phyloP scores from a whole-genome alignment of 2,329 filamentous ascomycete species.

The Sporothrix euskadiensis region DNA sequence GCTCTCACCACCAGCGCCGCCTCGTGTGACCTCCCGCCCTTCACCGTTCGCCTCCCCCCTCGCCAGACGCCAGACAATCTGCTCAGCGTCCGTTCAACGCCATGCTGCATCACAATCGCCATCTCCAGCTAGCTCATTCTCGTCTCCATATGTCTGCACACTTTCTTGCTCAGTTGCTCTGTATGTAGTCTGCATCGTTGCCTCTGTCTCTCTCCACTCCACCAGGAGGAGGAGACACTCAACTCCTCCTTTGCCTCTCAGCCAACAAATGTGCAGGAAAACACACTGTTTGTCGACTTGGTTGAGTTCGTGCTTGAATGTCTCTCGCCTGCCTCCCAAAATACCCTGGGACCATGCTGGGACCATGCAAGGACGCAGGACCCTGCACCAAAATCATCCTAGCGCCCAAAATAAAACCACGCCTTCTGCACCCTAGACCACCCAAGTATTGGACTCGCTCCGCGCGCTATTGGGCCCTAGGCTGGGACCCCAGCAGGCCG shows the following conservation, averaged over 20 bases:
- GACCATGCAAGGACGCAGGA: conserved; percentile 11
- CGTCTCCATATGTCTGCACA: not conserved
- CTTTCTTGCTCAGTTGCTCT: not conserved
- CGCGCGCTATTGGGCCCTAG: conserved; percentile 30
- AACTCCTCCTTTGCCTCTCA: not conserved
- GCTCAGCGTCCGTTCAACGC: conserved; percentile 10
- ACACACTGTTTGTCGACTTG: not conserved
- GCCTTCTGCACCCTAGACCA: conserved; percentile 7
- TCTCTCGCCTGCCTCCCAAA: not conserved
- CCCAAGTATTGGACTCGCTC: conserved; percentile 26
- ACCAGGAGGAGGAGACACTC: not conserved
- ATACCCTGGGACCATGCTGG: not conserved
- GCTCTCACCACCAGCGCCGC: not conserved
- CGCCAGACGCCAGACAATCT: conserved; percentile 14
- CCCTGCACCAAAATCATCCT: conserved; percentile 11
- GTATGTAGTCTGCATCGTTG: not conserved
- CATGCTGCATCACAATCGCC: not conserved
- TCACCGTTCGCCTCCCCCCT: not conserved
- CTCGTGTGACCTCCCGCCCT: not conserved
- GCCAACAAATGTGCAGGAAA: not conserved
- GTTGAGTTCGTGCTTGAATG: not conserved
- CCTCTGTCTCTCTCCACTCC: conserved; percentile 6
- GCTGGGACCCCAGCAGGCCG: conserved; percentile 6
- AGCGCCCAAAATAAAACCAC: conserved; percentile 21
- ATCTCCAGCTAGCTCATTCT: conserved; percentile 13